phyloP scores from a whole-genome alignment of 2,329 filamentous ascomycete genomes.

The Pestalotiopsis fici region DNA sequence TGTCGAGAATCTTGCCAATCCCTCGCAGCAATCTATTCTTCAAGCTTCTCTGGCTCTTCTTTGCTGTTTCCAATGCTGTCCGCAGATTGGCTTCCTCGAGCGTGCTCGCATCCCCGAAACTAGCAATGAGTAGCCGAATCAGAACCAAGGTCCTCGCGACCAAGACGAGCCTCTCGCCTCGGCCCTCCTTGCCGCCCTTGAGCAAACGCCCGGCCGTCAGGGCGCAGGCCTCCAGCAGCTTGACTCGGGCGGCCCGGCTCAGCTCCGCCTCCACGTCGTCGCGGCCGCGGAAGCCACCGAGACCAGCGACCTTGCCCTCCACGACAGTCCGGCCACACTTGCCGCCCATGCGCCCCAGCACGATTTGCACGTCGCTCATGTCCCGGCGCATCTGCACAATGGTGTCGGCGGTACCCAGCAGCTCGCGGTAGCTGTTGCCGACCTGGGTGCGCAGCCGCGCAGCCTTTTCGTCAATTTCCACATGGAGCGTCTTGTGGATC shows the following conservation, averaged over 20 bases:
- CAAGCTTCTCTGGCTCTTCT: constrained; percentile 63
- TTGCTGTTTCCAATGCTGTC: constrained; percentile 57
- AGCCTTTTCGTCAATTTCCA: constrained; percentile 63
- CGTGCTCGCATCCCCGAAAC: constrained; percentile 54
- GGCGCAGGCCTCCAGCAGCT: constrained; percentile 53
- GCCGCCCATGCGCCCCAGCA: constrained; percentile 71
- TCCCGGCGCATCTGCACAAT: constrained; percentile 86
- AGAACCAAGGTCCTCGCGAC: constrained; percentile 76
- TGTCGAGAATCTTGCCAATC: constrained; percentile 70
- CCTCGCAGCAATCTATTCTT: constrained; percentile 65
- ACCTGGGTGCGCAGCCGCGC: constrained; percentile 64
- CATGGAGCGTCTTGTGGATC: constrained; percentile 61
- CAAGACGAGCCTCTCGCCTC: constrained; percentile 54
- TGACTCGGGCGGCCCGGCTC: constrained; percentile 41
- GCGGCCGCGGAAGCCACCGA: constrained; percentile 46
- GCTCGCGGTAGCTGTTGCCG: constrained; percentile 76
- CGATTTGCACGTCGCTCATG: constrained; percentile 72
- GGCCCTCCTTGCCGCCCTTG: constrained; percentile 37
- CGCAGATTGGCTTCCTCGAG: constrained; percentile 34
- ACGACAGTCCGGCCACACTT: constrained; percentile 75
- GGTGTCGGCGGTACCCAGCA: constrained; percentile 89
- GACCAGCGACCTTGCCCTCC: constrained; percentile 62
- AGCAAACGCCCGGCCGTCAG: constrained; percentile 51
- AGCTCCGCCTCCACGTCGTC: constrained; percentile 23
- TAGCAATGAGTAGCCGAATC: constrained; percentile 73